phyloP scores from a whole-genome alignment of 345 rosid species.

The Boechera retrofracta region DNA sequence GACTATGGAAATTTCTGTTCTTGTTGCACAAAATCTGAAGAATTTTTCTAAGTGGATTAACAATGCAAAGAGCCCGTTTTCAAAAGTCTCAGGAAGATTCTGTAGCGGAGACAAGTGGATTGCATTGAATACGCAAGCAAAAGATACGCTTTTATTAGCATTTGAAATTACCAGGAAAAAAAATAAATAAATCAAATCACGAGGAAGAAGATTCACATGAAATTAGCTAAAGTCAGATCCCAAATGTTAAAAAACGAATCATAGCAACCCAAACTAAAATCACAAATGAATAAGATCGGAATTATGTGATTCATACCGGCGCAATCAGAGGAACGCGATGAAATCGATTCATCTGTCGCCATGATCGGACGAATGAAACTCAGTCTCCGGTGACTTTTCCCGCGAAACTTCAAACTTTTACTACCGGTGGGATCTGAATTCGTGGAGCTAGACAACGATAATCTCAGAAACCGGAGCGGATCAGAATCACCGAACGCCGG shows the following conservation, averaged over 20 bases:
- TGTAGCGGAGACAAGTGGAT: not conserved
- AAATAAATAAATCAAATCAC: not conserved
- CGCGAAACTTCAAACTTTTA: constrained; percentile 14
- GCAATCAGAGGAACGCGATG: constrained; percentile 40
- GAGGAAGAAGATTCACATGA: not conserved
- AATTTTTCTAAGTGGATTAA: not conserved
- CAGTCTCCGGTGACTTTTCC: constrained; percentile 35
- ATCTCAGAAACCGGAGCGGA: constrained; percentile 21
- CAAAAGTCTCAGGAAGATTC: not conserved
- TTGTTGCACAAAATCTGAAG: not conserved
- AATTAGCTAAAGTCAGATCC: constrained; percentile 6
- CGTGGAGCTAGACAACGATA: constrained; percentile 18
- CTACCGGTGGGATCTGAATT: not conserved
- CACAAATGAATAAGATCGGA: too few relatives aligned
- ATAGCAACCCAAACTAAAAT: not conserved
- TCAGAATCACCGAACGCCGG: constrained; percentile 27
- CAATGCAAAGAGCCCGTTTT: not conserved
- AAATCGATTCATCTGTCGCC: constrained; percentile 56
- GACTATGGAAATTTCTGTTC: not conserved
- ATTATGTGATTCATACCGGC: not conserved
- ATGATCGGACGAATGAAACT: constrained; percentile 46
- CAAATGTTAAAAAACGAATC: not conserved
- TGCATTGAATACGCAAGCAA: not conserved
- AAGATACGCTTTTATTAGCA: constrained; percentile 1
- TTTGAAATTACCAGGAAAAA: not conserved